Base-by-base conservation (phyloP, 257 asterid species). In the Gardenia jasminoides region DNA sequence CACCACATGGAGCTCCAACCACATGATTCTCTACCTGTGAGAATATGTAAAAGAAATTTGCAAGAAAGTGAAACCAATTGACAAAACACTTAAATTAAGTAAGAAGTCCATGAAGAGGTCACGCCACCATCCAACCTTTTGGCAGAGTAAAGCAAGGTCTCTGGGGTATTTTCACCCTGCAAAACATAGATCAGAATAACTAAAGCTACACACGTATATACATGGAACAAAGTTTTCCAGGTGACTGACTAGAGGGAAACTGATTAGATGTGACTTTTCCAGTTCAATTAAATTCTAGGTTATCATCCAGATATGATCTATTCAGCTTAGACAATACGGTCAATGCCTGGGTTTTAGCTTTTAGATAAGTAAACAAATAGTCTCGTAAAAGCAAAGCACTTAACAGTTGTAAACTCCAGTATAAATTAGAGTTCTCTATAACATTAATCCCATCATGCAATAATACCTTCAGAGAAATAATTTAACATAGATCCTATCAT, bases 111-210 rank as follows among this genome's bases (percentile, higher is more conserved):
- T 30, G 1, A 30, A 33, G 48, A 54, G 48, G 17, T 46, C 64
- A 69, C 75, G 76, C 65, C 52, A 74, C 76, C 50, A 75, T 62
- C 83, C 59, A 78, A 93, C 99, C 97, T 93, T 95, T 87, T 95
- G 99, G 87, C 97, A 95, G 83, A 95, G 97, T 81, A 95, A 86
- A 74, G 99, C 99, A 70, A 95, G 97, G 36, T 95, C 93, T 84
- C 98, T 86, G 97, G 73, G 75, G 85, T 81, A 95, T 87, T 79
- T 83, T 83, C 79, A 95, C 85, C 99, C 99, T 95, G 88, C 85
- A 87, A 83, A 76, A 75, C 79, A 83, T 46, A n/a, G 61, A 80
- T 39, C 44, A 24, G 36, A 46, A 41, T 56, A 79, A 46, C 58
- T 52, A 69, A 30, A 74, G 54, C 46, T 15, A 26, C 4, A 43